Evolutionary conservation across 208 protist species (phyloP).

Genomic region (Leishmania mexicana): DNA sequence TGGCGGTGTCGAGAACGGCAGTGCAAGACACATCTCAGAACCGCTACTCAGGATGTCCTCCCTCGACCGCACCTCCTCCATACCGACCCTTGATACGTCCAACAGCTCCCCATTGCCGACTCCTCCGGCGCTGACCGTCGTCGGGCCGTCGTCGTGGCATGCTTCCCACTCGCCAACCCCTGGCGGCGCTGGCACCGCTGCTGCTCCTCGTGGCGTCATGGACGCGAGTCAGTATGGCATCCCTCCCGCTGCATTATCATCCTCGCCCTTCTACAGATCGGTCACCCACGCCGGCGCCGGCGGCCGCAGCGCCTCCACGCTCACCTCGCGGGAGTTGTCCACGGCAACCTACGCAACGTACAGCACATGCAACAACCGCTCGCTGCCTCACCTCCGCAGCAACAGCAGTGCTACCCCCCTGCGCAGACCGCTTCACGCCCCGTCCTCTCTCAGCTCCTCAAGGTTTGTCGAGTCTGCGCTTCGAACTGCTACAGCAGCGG

Average conservation of each 20-base stretch:
- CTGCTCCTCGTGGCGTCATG: background rate
- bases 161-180: background rate
- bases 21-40: background rate
- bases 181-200: background rate
- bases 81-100: background rate
- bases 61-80: background rate
- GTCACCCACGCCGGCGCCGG: slow-evolving; percentile 6
- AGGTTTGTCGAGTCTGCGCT: slow-evolving; percentile 26
- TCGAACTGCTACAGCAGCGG: slow-evolving; percentile 8
- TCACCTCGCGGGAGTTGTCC: slow-evolving; percentile 12
- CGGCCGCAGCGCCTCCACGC: background rate
- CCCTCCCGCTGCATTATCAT: background rate
- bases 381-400: background rate
- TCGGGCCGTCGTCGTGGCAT: background rate
- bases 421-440: background rate
- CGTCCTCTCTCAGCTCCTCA: slow-evolving; percentile 7
- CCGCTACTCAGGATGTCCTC: background rate
- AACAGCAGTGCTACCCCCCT: background rate
- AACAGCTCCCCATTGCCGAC: slow-evolving; percentile 18
- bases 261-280: slow-evolving; percentile 3
- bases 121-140: background rate
- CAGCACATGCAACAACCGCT: background rate
- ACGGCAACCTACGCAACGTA: background rate
- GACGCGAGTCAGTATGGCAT: background rate
- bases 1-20: background rate